Evolutionary conservation across 2,329 filamentous ascomycete genomes (phyloP).

Genomic region (Aspergillus flavus): DNA sequence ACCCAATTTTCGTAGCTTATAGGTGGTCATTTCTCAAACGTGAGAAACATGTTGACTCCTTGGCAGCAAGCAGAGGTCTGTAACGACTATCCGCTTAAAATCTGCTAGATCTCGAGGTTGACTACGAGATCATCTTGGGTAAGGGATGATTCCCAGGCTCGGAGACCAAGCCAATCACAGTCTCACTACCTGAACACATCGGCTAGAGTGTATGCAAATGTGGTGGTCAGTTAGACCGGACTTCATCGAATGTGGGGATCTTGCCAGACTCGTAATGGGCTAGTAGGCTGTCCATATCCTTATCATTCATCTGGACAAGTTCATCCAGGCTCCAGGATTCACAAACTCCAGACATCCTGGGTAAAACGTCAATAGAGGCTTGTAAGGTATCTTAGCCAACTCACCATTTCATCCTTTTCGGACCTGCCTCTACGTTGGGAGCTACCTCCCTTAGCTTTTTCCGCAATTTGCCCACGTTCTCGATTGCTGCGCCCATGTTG

Average conservation of each 20-base stretch:
- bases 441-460: conserved; percentile 77
- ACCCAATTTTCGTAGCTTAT: neutral
- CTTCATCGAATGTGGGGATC: conserved; percentile 41
- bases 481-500: conserved; percentile 82
- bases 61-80: neutral
- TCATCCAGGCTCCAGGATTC: conserved; percentile 84
- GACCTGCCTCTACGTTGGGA: conserved; percentile 71
- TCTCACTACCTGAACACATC: neutral
- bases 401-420: conserved; percentile 88
- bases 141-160: neutral
- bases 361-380: neutral
- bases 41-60: neutral
- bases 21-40: too few species aligned
- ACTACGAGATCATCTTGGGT: neutral
- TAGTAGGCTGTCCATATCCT: conserved; percentile 82
- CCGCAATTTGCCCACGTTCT: conserved; percentile 78
- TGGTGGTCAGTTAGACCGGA: conserved; percentile 26
- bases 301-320: conserved; percentile 76
- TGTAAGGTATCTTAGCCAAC: conserved; percentile 28
- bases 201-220: neutral
- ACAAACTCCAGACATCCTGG: conserved; percentile 88
- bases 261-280: conserved; percentile 63
- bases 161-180: neutral
- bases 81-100: neutral
- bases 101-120: neutral